A percentile compares a stretch with the other conserved stretches of the same genome.
Evolutionary conservation across 345 rosid species (phyloP).

Genomic region (Hibiscus syriacus): DNA sequence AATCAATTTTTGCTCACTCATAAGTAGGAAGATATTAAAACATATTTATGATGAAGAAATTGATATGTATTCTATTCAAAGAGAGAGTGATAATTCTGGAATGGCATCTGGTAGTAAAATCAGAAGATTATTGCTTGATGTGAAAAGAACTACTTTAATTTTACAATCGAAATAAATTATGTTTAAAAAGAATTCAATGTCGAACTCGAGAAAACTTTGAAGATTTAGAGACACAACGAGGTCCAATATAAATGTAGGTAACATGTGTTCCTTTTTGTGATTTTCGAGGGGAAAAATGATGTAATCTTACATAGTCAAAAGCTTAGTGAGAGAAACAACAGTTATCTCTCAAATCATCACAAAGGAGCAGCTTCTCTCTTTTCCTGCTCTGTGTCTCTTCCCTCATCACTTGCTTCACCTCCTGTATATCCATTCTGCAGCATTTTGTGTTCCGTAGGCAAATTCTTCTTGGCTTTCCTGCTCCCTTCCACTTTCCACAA

Average conservation of each 20-base stretch:
- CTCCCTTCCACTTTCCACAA: constrained; percentile 68
- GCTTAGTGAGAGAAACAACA: background rate
- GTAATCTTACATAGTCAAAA: background rate
- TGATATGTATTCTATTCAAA: too few species aligned
- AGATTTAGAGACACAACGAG: background rate
- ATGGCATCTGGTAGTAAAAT: too few species aligned
- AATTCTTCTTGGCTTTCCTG: constrained; percentile 45
- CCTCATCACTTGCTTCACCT: constrained; percentile 26
- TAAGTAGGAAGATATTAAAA: too few species aligned
- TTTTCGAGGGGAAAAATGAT: background rate
- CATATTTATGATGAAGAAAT: too few species aligned
- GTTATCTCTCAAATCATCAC: constrained; percentile 8
- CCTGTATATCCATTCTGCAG: constrained; percentile 26
- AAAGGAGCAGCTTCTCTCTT: constrained; percentile 16
- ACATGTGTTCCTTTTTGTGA: background rate
- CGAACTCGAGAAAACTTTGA: too few species aligned
- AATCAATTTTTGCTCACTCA: too few species aligned
- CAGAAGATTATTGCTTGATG: too few species aligned
- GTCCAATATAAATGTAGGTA: background rate
- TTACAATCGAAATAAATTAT: too few species aligned
- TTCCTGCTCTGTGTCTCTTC: constrained; percentile 16
- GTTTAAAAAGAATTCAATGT: too few species aligned
- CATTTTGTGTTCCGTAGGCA: constrained; percentile 41
- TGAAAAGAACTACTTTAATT: too few species aligned
- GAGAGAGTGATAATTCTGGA: too few species aligned